Percentiles rank a stretch among this genome's conserved stretches.
Evolutionary conservation across 2,329 filamentous ascomycete genomes (phyloP).

Genomic region (Nannizziopsis barbatae): DNA sequence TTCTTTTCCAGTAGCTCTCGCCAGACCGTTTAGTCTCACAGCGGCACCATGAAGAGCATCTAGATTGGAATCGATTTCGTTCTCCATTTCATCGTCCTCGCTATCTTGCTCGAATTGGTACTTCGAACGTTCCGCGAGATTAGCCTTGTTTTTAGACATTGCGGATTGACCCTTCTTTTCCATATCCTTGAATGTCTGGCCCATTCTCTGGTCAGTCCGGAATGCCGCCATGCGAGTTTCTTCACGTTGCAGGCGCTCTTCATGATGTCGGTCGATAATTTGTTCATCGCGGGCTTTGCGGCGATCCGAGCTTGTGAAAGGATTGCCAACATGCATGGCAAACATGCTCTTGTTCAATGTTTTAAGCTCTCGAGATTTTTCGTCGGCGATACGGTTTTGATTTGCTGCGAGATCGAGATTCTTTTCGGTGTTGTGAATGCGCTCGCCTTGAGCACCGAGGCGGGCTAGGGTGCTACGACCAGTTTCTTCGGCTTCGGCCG

Average conservation of each 20-base stretch:
- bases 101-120: constrained; percentile 71
- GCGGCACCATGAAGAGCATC: constrained; percentile 52
- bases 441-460: constrained; percentile 67
- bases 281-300: constrained; percentile 54
- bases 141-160: constrained; percentile 40
- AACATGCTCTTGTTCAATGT: constrained; percentile 86
- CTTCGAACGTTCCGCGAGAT: constrained; percentile 54
- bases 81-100: constrained; percentile 57
- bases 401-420: constrained; percentile 71
- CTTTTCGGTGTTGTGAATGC: constrained; percentile 69
- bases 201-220: constrained; percentile 45
- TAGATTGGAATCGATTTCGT: constrained; percentile 57
- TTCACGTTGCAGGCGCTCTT: constrained; percentile 47
- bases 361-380: constrained; percentile 72
- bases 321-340: constrained; percentile 64
- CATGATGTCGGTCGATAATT: constrained; percentile 54
- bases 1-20: constrained; percentile 62
- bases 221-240: constrained; percentile 46
- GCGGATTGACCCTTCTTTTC: constrained; percentile 42
- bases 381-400: constrained; percentile 64
- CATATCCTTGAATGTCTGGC: constrained; percentile 54
- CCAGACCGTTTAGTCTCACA: constrained; percentile 59
- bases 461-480: constrained; percentile 61
- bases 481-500: constrained; percentile 57
- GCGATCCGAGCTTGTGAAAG: constrained; percentile 60